These are phyloP conservation scores for Tolypocladium sp. DNA, from an alignment of 2,329 filamentous ascomycete genomes.

Conservation along the genomic window DNA sequence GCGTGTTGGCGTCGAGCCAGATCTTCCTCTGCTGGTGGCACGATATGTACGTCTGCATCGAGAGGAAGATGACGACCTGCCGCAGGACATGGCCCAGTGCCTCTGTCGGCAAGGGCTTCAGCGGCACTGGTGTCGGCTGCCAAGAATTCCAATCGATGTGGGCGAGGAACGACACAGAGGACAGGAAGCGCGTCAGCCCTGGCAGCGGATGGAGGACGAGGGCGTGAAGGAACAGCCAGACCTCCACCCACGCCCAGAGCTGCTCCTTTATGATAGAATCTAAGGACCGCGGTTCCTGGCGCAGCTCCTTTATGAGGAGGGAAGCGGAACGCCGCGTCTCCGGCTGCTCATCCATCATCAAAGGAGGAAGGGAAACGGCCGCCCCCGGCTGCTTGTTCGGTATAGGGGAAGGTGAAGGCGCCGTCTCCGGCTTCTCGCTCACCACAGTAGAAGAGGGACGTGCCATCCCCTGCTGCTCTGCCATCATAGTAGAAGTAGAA, in stretches of 20 bases:
- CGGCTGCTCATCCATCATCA: not conserved
- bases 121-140: not conserved
- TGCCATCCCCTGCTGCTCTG: too few species aligned
- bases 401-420: not conserved
- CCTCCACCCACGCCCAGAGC: not conserved
- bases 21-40: slow-evolving; percentile 12
- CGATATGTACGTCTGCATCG: slow-evolving; percentile 10
- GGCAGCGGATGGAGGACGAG: not conserved
- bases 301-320: not conserved
- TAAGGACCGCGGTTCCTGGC: not conserved
- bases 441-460: too few species aligned
- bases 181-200: not conserved
- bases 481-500: too few species aligned
- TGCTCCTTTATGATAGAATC: not conserved
- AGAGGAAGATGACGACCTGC: slow-evolving; percentile 5
- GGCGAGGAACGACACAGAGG: not conserved
- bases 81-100: not conserved
- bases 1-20: slow-evolving; percentile 20
- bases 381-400: not conserved
- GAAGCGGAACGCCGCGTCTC: not conserved
- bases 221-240: not conserved
- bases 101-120: not conserved
- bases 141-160: not conserved
- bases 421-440: not conserved
- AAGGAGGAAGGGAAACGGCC: not conserved